phyloP scores from a whole-genome alignment of 1,284 basidiomycete species.

The Sphagnurus paluster region DNA sequence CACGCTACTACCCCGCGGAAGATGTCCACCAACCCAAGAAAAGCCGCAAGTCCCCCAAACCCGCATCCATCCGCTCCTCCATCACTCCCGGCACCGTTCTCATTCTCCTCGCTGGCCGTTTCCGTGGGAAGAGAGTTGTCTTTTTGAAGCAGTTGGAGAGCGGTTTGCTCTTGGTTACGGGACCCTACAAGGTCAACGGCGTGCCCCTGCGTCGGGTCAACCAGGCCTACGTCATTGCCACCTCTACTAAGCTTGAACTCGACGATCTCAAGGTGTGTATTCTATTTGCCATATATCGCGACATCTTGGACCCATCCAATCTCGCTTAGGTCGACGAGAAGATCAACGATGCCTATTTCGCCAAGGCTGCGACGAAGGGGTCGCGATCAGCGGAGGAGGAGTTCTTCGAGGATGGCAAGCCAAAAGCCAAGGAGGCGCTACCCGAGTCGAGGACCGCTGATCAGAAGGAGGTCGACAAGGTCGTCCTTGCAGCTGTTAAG shows the following conservation, averaged over 20 bases:
- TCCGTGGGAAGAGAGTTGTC: slow-evolving; percentile 98
- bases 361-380: slow-evolving; percentile 75
- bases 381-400: slow-evolving; percentile 87
- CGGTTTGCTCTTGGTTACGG: slow-evolving; percentile 94
- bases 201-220: slow-evolving; percentile 98
- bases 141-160: slow-evolving; percentile 97
- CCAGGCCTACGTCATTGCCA: slow-evolving; percentile 99
- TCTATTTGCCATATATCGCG: slow-evolving; percentile 8
- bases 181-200: slow-evolving; percentile 98
- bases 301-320: slow-evolving; percentile 12
- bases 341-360: slow-evolving; percentile 95
- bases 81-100: slow-evolving; percentile 96
- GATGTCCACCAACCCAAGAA: slow-evolving; percentile 91
- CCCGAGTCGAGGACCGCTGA: slow-evolving; percentile 88
- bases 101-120: slow-evolving; percentile 97
- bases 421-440: slow-evolving; percentile 89
- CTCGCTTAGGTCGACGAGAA: slow-evolving; percentile 83
- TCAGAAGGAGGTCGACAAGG: slow-evolving; percentile 92
- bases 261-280: slow-evolving; percentile 69
- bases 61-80: slow-evolving; percentile 78
- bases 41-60: slow-evolving; percentile 84
- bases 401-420: slow-evolving; percentile 94
- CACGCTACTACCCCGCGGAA: slow-evolving; percentile 97
- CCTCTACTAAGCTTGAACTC: slow-evolving; percentile 94
- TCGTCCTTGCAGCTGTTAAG: slow-evolving; percentile 85